Conservation (phyloP, 129 eudicot genomes). For the Escallonia rubra region DNA sequence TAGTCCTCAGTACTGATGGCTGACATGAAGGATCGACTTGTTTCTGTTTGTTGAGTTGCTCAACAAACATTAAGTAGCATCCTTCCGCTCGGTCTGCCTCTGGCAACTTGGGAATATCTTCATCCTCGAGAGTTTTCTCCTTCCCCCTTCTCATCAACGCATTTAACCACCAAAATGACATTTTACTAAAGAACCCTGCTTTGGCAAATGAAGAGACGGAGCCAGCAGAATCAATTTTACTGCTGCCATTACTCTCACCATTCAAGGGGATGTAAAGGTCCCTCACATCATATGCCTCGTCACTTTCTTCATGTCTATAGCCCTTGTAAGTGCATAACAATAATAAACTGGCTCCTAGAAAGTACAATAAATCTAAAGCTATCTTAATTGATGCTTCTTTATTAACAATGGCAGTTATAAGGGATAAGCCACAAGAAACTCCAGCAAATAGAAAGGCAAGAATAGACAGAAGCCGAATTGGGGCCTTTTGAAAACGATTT, state of each 20-base stretch:
- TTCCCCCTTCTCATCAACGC: conserved; percentile 73
- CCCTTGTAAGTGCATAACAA: conserved; percentile 71
- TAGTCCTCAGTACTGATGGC: conserved; percentile 68
- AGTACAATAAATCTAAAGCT: conserved; percentile 51
- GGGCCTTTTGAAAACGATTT: conserved; percentile 39
- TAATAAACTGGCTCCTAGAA: conserved; percentile 64
- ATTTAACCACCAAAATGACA: conserved; percentile 91
- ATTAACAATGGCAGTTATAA: conserved; percentile 30
- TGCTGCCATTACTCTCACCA: conserved; percentile 18
- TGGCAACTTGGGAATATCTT: conserved; percentile 76
- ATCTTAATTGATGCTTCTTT: conserved; percentile 41
- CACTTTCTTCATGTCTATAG: conserved; percentile 34
- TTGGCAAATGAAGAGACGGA: conserved; percentile 56
- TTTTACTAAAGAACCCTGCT: conserved; percentile 55
- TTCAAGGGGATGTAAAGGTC: conserved; percentile 51
- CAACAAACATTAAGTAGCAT: conserved; percentile 53
- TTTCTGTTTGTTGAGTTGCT: conserved; percentile 42
- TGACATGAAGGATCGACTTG: conserved; percentile 23
- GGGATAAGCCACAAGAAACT: conserved; percentile 38
- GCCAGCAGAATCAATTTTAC: conserved; percentile 22
- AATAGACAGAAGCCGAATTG: conserved; percentile 48
- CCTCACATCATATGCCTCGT: conserved; percentile 15
- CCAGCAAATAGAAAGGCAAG: conserved; percentile 47
- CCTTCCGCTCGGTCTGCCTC: conserved; percentile 66
- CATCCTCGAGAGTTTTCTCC: conserved; percentile 69